Evolutionary conservation across 1,284 basidiomycete species (phyloP).

Genomic region (Veloporphyrellus conicus): DNA sequence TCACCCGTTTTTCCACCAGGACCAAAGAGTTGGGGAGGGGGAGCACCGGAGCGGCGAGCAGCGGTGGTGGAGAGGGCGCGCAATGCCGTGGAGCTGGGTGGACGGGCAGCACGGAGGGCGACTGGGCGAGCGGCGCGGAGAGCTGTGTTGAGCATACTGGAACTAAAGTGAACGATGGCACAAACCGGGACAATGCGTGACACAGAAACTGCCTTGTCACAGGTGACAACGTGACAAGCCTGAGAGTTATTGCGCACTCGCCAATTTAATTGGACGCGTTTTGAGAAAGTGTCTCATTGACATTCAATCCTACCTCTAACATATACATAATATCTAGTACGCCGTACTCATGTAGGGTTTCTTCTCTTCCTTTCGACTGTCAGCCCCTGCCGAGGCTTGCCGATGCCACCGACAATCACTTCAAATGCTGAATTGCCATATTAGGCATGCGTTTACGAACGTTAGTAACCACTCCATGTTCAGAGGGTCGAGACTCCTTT

Average conservation of each 20-base stretch:
- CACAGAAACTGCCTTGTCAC: constrained; percentile 24
- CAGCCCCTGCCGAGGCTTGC: constrained; percentile 1
- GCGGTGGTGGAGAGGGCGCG: constrained; percentile 58
- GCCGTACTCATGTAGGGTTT: neutral
- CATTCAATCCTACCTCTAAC: neutral
- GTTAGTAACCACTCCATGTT: constrained; percentile 12
- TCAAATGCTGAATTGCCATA: constrained; percentile 14
- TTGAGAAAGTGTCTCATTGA: neutral
- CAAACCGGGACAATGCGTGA: constrained; percentile 29
- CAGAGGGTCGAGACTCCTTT: constrained; percentile 11
- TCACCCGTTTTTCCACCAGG: constrained; percentile 71
- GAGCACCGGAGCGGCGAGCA: constrained; percentile 50
- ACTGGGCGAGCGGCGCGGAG: constrained; percentile 40
- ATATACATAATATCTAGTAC: neutral
- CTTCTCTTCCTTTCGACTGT: neutral
- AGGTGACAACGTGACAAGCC: constrained; percentile 21
- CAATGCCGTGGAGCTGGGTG: constrained; percentile 31
- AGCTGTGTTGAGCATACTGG: constrained; percentile 42
- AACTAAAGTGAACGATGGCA: constrained; percentile 15
- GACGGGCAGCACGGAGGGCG: constrained; percentile 33
- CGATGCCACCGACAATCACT: neutral
- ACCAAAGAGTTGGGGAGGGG: constrained; percentile 70
- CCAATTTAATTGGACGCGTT: neutral
- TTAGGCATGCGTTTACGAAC: constrained; percentile 34
- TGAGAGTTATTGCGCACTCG: neutral